Conservation (phyloP, 106 monocot genomes). For the Posidonia australis region DNA sequence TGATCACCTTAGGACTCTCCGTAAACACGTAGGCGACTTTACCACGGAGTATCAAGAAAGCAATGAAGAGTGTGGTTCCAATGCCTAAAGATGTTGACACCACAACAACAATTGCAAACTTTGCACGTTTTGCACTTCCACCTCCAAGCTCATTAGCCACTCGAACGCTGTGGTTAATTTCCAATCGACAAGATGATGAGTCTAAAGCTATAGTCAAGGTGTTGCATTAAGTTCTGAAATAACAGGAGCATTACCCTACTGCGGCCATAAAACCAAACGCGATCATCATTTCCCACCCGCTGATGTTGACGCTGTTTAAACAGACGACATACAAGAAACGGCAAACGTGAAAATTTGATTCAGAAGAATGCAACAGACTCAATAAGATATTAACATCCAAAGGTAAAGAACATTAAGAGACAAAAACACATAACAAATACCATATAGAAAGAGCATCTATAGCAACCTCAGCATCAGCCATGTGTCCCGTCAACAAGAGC, state of each 20-base stretch:
- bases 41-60: conserved; percentile 40
- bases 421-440: conserved; percentile 16
- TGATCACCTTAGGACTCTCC: conserved; percentile 26
- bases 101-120: conserved; percentile 46
- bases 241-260: conserved; percentile 24
- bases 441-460: conserved; percentile 78
- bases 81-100: conserved; percentile 27
- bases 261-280: conserved; percentile 56
- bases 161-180: conserved; percentile 16
- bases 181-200: background rate
- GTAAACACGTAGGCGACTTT: conserved; percentile 57
- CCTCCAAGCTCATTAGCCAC: conserved; percentile 78
- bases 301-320: conserved; percentile 48
- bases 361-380: too few species aligned
- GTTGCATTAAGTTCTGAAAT: background rate
- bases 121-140: conserved; percentile 46
- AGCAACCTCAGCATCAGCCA: conserved; percentile 63
- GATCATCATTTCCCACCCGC: conserved; percentile 81
- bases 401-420: too few species aligned
- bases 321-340: background rate
- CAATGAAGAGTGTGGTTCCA: conserved; percentile 36
- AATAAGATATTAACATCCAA: too few species aligned
- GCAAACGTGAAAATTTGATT: too few species aligned
- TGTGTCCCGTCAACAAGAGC: conserved; percentile 52
- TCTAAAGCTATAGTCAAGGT: background rate